These are phyloP conservation scores for Panaeolus cyanescens DNA, from an alignment of 768 basidiomycete species.

Conservation along the genomic window DNA sequence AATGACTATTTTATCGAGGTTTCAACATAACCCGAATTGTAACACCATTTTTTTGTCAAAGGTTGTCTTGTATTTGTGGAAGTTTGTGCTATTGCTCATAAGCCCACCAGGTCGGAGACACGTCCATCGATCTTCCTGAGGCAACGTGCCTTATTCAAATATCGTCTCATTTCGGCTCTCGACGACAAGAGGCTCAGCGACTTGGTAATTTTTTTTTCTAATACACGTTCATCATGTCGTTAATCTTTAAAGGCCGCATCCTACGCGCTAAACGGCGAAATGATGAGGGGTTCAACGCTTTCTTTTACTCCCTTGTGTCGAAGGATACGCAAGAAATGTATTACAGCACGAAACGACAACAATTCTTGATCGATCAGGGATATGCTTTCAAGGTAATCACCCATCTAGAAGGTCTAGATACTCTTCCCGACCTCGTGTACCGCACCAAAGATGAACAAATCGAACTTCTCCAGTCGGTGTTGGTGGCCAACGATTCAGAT, in stretches of 20 bases:
- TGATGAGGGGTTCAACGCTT: conserved; percentile 99
- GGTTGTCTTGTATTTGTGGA: conserved; percentile 36
- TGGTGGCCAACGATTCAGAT: conserved; percentile 88
- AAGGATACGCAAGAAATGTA: conserved; percentile 99
- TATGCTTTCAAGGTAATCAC: conserved; percentile 99
- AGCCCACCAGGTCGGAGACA: conserved; percentile 82
- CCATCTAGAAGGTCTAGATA: conserved; percentile 89
- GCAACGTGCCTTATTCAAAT: conserved; percentile 99
- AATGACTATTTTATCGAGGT: conserved; percentile 92
- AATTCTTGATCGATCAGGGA: conserved; percentile 98
- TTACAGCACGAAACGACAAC: conserved; percentile 98
- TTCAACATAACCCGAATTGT: conserved; percentile 93
- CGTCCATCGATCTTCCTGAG: conserved; percentile 97
- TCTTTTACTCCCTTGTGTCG: conserved; percentile 98
- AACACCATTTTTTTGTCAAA: conserved; percentile 99
- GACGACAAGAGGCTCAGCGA: conserved; percentile 96
- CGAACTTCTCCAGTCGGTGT: conserved; percentile 90
- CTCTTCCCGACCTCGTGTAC: conserved; percentile 88
- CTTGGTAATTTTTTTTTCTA: conserved; percentile 53
- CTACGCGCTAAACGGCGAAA: conserved; percentile 96
- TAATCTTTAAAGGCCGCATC: conserved; percentile 71
- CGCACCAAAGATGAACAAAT: conserved; percentile 91
- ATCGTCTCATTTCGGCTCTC: conserved; percentile 97
- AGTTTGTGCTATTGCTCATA: not conserved
- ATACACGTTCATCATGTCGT: conserved; percentile 7